These are phyloP conservation scores for Phytophthora litchii DNA, from an alignment of 352 stramenopile genomes.

Conservation along the genomic window DNA sequence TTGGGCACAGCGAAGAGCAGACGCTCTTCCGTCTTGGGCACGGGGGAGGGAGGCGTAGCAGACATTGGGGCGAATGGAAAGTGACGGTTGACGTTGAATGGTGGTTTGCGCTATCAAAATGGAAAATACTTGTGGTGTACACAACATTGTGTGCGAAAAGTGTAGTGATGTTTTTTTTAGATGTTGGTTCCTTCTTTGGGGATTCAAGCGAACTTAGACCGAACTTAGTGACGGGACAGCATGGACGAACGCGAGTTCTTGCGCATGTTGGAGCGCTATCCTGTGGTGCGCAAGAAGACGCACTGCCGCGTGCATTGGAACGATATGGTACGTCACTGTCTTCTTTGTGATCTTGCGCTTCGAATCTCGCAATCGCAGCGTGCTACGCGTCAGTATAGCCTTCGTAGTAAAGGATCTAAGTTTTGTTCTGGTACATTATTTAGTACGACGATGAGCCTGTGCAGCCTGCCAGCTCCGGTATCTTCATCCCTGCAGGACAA, in stretches of 20 bases:
- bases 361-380: not conserved
- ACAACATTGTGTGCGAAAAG: no score
- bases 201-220: not conserved
- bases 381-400: not conserved
- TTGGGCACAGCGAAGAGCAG: conserved; percentile 96
- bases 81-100: conserved; percentile 20
- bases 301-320: conserved; percentile 84
- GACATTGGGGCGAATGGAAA: conserved; percentile 22
- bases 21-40: conserved; percentile 55
- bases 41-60: conserved; percentile 2
- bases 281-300: conserved; percentile 81
- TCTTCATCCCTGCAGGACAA: conserved; percentile 28
- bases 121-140: not conserved
- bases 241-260: conserved; percentile 83
- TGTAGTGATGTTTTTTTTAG: no score
- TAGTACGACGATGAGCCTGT: conserved; percentile 35
- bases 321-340: conserved; percentile 46
- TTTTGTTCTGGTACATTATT: not conserved
- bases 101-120: conserved; percentile 10
- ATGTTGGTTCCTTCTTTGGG: no score
- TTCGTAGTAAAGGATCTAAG: not conserved
- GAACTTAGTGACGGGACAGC: conserved; percentile 4
- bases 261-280: conserved; percentile 72
- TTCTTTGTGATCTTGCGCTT: not conserved
- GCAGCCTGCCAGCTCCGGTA: conserved; percentile 24